Base-by-base conservation (phyloP, 2,329 filamentous ascomycete genomes). In the Trichoderma gracile region DNA sequence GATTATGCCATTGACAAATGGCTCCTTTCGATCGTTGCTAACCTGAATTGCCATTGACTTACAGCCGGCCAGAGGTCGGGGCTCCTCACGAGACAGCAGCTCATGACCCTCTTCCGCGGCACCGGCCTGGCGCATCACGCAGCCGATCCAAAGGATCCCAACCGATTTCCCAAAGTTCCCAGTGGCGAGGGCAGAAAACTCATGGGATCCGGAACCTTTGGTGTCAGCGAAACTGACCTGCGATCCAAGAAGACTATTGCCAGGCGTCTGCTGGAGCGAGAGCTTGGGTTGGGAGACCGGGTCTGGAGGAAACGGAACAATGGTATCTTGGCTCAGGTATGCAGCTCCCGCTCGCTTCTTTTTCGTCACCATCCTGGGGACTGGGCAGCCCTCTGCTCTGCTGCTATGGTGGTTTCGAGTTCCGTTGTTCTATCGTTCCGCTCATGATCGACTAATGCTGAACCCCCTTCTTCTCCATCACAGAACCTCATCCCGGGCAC, bases 181-280 rank as follows among this genome's bases (percentile, higher is more conserved):
- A 97, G 89, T 71, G 86, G 90, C 12, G 83, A 86, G 67, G 94
- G 95, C 8, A 81, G 77, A 55, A 86, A 89, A 69, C 79, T 98
- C 67, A 97, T 98, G 93, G 82, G 86, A 45, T 89, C 88, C 33
- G 94, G 94, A 1, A 81, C 80, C 2, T 98, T 97, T 77, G 94
- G 94, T 40, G 81, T 82, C 19, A 89, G 87, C 64, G 83, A 89
- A 50, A 77, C 81, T 64, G 79, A 80, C 70, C 80, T 79, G 68
- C 82, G 77, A 66, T 81, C 72, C 66, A 85, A 78, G 73, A 86
- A 88, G 73, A 84, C 86, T 67, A 75, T 96, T 19, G 84, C 88
- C 12, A 84, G 86, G 64, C 85, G 90, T 52, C 82, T 97, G 67
- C 82, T 98, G 69, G 90, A 91, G 74, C 86, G 94, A 50, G 93